Evolutionary conservation across 1,284 basidiomycete genomes (phyloP), one percentile per base, ranked within the genome.

Genomic region (Ceratobasidium sp.): DNA sequence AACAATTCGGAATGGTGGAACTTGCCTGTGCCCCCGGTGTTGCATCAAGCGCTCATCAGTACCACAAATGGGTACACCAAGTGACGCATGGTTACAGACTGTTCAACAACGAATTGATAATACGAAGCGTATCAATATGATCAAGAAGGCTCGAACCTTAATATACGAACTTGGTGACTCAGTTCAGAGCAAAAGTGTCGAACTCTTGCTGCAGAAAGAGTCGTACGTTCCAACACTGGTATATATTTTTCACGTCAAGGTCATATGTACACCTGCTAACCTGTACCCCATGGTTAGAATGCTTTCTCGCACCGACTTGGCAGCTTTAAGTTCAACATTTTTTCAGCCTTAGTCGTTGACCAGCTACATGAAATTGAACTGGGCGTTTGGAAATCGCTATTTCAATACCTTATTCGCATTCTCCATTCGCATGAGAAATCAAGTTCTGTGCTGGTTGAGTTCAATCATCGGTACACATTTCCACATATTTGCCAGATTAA

Each of bases 351-450:
- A 9, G 62, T 63, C 12, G 62, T 73, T 1, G 76, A 77, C 42
- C 38, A 76, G 16, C 46, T 77, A 25, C 70, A 73, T 40, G 74
- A 77, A 38, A 33, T 75, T 42, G 75, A 76, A 25, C 72, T 76
- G 3, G 75, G 73, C 2, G 67, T 72, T 1, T 79, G 76, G 76
- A 79, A 79, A 64, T 56, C 75, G n/a, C 11, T 79, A 8, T 74
- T 79, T 51, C 75, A 72, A 1, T 77, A 79, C 59, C 70, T 80
- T 6, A 60, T 80, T 23, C 76, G 77, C 0, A 75, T 80, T 1
- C 73, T 79, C 0, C 48, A 78, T 61, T 61, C 75, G 3, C 9
- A n/a, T n/a, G 28, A 16, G 58, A 9, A 73, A 49, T 25, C 38
- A 21, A 21, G 16, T 21, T 6, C 51, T 21, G 3, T 12, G 23